Conservation (phyloP, 305 asterid species). For the Solanum aculeatissimum region DNA sequence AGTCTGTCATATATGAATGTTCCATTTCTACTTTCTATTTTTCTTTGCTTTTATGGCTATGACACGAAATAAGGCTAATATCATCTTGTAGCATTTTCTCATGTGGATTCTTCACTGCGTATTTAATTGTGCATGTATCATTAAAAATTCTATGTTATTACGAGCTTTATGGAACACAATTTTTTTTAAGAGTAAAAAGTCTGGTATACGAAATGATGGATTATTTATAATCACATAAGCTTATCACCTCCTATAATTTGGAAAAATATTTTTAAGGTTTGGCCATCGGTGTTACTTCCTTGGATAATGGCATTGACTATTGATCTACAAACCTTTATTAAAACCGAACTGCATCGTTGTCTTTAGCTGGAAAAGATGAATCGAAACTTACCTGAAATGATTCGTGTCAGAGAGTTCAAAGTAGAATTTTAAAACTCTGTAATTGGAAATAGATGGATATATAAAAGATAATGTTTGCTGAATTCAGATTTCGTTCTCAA, state of each 20-base stretch:
- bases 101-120: background rate
- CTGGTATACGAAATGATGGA: background rate
- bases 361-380: background rate
- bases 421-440: background rate
- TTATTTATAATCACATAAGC: background rate
- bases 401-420: background rate
- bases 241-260: background rate
- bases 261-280: background rate
- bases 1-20: constrained; percentile 2
- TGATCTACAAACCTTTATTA: background rate
- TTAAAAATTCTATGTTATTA: background rate
- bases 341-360: background rate
- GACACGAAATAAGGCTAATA: background rate
- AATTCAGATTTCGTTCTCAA: background rate
- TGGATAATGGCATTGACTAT: background rate
- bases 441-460: background rate
- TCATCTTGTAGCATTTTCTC: background rate
- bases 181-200: background rate
- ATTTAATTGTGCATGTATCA: background rate
- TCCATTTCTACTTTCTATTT: background rate
- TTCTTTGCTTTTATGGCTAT: background rate
- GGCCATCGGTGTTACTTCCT: background rate
- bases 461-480: background rate
- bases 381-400: background rate
- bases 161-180: background rate